These are phyloP conservation scores for Candida montana DNA, from an alignment of 805 yeast species.

Conservation along the genomic window DNA sequence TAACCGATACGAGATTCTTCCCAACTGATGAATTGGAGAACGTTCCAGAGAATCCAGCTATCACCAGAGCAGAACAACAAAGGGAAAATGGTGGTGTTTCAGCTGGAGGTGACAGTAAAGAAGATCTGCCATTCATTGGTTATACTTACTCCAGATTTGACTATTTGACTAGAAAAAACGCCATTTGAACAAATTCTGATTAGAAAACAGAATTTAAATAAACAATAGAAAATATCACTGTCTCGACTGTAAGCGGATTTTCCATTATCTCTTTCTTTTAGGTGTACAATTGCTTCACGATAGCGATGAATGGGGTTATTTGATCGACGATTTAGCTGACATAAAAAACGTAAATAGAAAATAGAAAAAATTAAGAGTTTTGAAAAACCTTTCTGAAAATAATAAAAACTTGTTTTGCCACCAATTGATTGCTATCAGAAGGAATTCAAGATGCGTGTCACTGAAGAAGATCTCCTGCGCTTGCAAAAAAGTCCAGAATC, in stretches of 20 bases:
- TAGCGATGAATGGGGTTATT: too few relatives aligned
- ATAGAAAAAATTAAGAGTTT: background rate
- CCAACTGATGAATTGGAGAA: constrained; percentile 95
- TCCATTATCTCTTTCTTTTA: too few relatives aligned
- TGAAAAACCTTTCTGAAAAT: background rate
- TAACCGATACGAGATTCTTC: constrained; percentile 96
- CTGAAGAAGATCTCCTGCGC: constrained; percentile 56
- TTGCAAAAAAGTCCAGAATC: constrained; percentile 65
- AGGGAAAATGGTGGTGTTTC: constrained; percentile 40
- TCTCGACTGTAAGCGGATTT: too few relatives aligned
- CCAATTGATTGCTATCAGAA: background rate
- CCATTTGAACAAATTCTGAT: constrained; percentile 21
- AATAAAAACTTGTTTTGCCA: too few relatives aligned
- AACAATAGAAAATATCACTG: background rate
- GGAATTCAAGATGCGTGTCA: constrained; percentile 39
- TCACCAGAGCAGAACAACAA: constrained; percentile 60
- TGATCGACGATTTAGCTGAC: background rate
- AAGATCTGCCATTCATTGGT: constrained; percentile 94
- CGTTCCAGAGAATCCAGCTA: constrained; percentile 85
- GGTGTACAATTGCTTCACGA: too few relatives aligned
- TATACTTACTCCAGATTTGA: constrained; percentile 95
- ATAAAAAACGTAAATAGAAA: background rate
- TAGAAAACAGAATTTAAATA: too few relatives aligned
- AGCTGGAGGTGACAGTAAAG: constrained; percentile 50
- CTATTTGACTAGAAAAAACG: constrained; percentile 74